Base-by-base conservation (phyloP, 148 eudicot genomes). In the Fagopyrum tataricum region DNA sequence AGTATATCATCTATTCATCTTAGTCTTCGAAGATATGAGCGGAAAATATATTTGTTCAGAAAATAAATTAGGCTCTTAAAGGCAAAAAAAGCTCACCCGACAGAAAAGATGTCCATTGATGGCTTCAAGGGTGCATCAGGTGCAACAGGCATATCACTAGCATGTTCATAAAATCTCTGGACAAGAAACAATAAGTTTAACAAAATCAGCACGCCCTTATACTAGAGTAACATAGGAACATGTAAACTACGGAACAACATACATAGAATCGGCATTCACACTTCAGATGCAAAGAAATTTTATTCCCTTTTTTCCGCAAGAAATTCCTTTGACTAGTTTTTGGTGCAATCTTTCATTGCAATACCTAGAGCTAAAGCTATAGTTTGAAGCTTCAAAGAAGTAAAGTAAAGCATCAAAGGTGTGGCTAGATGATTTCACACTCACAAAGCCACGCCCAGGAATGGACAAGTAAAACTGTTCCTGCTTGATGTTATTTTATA, bases 141-240 rank as follows among this genome's bases (percentile, higher is more conserved):
- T 52, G 90, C 83, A 79, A 95, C 90, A 75, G 90, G 92, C 78
- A 81, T 77, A 84, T 90, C 98, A 82, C 89, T 87, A 76, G 92
- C 98, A 81, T 95, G 97, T 84, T 95, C 98, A 77, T 95, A 95
- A 81, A 95, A 95, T 79, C 98, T 91, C 98, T 95, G 93, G 66
- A 77, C 82, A 51, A 77, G 23, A 75, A 67, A 24, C 18, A 55
- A 13, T 12, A 67, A 68, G 37, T 70, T 70, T 61, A 46, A 71
- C 37, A 31, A 15, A 1, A 11, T 61, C 23, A 4, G 12, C 40
- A 3, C 23, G 6, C 23, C 26, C 64, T 20, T 61, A 12, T 61
- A 23, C 67, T 2, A 24, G 14, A 61, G 67, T 61, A 24, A 11
- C 13, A 61, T 26, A 61, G 41, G 2, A 61, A 61, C 3, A 26